A percentile compares a stretch with the other conserved stretches of the same genome.
phyloP scores from a whole-genome alignment of 2,329 filamentous ascomycete genomes.

The Lachnellula occidentalis region DNA sequence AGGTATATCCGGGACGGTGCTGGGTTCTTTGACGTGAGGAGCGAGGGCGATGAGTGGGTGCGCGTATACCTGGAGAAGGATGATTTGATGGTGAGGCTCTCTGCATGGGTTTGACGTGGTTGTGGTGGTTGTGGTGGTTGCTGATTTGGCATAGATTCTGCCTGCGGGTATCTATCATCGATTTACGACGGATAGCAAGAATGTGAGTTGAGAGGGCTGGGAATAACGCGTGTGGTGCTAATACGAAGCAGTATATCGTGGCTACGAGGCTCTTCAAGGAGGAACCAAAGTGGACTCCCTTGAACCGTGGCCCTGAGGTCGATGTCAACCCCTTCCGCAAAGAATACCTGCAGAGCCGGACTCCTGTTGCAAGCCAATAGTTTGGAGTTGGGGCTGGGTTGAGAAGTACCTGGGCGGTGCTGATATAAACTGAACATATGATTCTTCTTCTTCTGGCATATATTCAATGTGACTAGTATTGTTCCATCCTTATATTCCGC shows the following conservation, averaged over 20 bases:
- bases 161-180: conserved; percentile 95
- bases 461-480: background rate
- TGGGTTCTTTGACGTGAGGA: conserved; percentile 91
- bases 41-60: conserved; percentile 80
- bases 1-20: conserved; percentile 83
- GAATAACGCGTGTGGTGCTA: conserved; percentile 1
- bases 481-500: too few relatives aligned
- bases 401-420: background rate
- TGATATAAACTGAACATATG: background rate
- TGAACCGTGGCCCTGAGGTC: conserved; percentile 74
- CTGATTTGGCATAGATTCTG: conserved; percentile 51
- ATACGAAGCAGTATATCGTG: conserved; percentile 68
- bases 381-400: background rate
- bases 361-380: conserved; percentile 11
- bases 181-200: conserved; percentile 88
- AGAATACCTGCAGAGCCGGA: conserved; percentile 56
- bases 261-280: conserved; percentile 98
- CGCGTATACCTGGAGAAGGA: conserved; percentile 77
- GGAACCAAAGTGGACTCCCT: conserved; percentile 94
- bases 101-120: background rate
- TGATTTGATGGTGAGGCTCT: conserved; percentile 61
- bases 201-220: conserved; percentile 54
- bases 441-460: background rate
- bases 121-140: background rate
- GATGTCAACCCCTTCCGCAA: conserved; percentile 74